A percentile compares a stretch with the other conserved stretches of the same genome.
Conservation (phyloP, 305 asterid species). For the Stenogyne calaminthoides region DNA sequence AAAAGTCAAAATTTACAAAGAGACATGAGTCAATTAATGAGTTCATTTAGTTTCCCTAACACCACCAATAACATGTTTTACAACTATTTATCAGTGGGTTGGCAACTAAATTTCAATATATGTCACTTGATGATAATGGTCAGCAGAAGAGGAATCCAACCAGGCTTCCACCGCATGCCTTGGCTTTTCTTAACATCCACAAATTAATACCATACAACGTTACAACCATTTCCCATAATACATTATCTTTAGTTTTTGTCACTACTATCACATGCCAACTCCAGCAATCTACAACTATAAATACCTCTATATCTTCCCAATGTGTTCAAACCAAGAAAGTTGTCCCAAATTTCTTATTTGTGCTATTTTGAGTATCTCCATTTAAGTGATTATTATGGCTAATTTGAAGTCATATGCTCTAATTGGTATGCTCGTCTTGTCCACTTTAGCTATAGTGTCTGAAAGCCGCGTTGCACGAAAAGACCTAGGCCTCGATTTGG, state of each 20-base stretch:
- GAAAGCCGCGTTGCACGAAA: slow-evolving; percentile 47
- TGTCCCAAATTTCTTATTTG: neutral
- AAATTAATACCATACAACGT: neutral
- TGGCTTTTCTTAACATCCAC: neutral
- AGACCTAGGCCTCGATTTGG: slow-evolving; percentile 46
- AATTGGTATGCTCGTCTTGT: slow-evolving; percentile 32
- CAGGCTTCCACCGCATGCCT: slow-evolving; percentile 17
- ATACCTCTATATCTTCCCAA: slow-evolving; percentile 7
- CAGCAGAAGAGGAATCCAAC: slow-evolving; percentile 20
- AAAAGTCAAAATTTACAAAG: no score
- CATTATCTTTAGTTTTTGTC: neutral
- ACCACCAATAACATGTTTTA: neutral
- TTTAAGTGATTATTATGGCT: slow-evolving; percentile 9
- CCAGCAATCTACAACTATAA: slow-evolving; percentile 11
- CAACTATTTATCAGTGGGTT: neutral
- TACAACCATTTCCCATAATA: neutral
- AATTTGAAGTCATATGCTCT: slow-evolving; percentile 24
- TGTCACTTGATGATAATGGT: neutral
- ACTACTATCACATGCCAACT: neutral
- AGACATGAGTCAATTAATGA: no score
- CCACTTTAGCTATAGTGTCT: slow-evolving; percentile 37
- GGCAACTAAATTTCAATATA: neutral
- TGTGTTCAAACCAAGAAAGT: neutral
- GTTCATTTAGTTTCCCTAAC: no score
- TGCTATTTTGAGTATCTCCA: neutral